Base-by-base conservation (phyloP, 306 rosid genomes). In the Prunus mongolica region DNA sequence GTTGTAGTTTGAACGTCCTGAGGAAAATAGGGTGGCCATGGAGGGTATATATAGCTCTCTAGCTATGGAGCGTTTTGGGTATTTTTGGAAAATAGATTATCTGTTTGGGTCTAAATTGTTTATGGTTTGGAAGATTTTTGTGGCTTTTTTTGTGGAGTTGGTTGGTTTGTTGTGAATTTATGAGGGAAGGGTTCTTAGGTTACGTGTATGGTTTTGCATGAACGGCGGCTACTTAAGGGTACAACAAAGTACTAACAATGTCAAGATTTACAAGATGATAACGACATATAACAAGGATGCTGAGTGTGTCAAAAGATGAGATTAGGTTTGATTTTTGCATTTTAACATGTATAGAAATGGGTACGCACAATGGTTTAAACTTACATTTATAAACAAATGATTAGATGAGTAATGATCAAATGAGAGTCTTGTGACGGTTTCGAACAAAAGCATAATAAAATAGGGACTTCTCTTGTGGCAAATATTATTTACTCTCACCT, bases 121-220 rank as follows among this genome's bases (percentile, higher is more conserved):
- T 32, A 27, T 6, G 60, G 62, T 3, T 28, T 51, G 45, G 50
- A 34, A 20, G 73, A 49, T 69, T 69, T 30, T 19, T 27, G 44
- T 69, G 73, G 60, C 6, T 25, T 6, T 50, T 69, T 68, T 25
- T 15, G 24, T 52, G 58, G 58, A 18, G 58, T 52, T 52, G 58
- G 58, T 49, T 14, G 60, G 61, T 14, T 8, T 38, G 44, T 6
- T 34, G 44, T 34, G 44, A 34, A 34, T 34, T 34, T 34, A 34
- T 6, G 44, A 34, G 44, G 44, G 44, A 34, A 56, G 11, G 68
- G 57, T 44, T 58, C 24, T 10, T 51, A 32, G 27, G 62, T 61
- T 49, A 18, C 11, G 45, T 58, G 76, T 56, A 4, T 57, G 76
- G 63, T 15, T 72, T 15, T 72, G 55, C 77, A 13, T 73, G 27